These are phyloP conservation scores for Colletotrichum sp. DNA, from an alignment of 2,329 filamentous ascomycete species.

Conservation along the genomic window DNA sequence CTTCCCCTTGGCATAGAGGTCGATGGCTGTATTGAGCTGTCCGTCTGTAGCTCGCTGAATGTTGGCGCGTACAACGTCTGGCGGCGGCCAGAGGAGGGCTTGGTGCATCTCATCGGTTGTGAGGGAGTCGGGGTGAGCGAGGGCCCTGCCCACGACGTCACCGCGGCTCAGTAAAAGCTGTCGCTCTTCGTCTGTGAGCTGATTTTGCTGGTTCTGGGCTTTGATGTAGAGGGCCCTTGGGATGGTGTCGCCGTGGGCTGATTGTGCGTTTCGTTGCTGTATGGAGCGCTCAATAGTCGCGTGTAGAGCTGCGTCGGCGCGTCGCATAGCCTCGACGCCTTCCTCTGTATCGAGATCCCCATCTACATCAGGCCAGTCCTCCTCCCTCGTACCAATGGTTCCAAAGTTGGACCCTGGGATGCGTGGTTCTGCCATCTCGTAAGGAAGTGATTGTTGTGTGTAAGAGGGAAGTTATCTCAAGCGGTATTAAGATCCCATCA, in stretches of 20 bases:
- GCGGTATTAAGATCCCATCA: background rate
- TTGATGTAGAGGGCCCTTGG: constrained; percentile 17
- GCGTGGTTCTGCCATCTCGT: background rate
- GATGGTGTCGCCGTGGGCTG: background rate
- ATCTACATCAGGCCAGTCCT: constrained; percentile 4
- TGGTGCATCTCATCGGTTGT: constrained; percentile 9
- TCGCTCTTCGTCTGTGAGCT: constrained; percentile 22
- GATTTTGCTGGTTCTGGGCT: constrained; percentile 12
- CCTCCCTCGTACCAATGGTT: background rate
- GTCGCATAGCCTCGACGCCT: background rate
- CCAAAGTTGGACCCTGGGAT: background rate
- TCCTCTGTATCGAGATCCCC: background rate
- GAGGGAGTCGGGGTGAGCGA: constrained; percentile 18
- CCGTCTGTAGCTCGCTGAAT: constrained; percentile 1
- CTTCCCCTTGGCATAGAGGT: background rate
- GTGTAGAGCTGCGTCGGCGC: background rate
- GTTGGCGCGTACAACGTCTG: constrained; percentile 1
- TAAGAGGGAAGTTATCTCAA: background rate
- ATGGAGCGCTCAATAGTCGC: background rate
- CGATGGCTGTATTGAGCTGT: background rate
- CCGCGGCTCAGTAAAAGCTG: constrained; percentile 18
- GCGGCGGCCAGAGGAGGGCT: constrained; percentile 16
- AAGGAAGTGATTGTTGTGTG: background rate
- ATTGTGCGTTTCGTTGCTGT: background rate
- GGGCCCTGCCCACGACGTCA: constrained; percentile 17